Evolutionary conservation across 305 asterid genomes (phyloP).

Genomic region (Plantago rigida): DNA sequence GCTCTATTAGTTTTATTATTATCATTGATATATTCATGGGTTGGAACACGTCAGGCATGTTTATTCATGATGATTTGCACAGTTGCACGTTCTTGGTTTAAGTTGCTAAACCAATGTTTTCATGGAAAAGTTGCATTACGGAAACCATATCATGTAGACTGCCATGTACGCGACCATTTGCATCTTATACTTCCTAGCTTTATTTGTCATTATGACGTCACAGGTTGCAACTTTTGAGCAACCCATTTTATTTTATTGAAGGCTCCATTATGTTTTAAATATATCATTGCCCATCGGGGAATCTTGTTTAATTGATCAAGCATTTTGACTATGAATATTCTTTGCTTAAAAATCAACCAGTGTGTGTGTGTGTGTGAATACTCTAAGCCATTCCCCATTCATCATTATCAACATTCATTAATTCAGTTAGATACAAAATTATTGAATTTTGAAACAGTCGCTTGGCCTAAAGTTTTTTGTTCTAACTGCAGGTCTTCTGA

Average conservation of each 20-base stretch:
- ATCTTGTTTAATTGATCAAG: slow-evolving; percentile 9
- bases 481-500: slow-evolving; percentile 68
- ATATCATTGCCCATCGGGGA: not conserved
- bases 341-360: slow-evolving; percentile 6
- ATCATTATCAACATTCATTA: not conserved
- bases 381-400: no score
- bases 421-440: not conserved
- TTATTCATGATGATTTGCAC: not conserved
- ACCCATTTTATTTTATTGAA: not conserved
- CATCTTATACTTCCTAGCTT: not conserved
- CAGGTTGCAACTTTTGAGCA: not conserved
- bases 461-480: not conserved
- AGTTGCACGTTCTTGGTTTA: not conserved
- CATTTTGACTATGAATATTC: slow-evolving; percentile 19
- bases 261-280: not conserved
- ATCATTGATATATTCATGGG: not conserved
- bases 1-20: not conserved
- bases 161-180: not conserved
- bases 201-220: not conserved
- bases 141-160: not conserved
- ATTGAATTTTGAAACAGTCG: no score
- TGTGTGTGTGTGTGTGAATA: no score
- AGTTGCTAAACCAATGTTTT: not conserved
- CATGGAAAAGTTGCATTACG: not conserved
- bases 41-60: not conserved